Evolutionary conservation across 179 eudicot genomes (phyloP), one percentile per base, ranked within the genome.

Genomic region (Nepenthes alata): DNA sequence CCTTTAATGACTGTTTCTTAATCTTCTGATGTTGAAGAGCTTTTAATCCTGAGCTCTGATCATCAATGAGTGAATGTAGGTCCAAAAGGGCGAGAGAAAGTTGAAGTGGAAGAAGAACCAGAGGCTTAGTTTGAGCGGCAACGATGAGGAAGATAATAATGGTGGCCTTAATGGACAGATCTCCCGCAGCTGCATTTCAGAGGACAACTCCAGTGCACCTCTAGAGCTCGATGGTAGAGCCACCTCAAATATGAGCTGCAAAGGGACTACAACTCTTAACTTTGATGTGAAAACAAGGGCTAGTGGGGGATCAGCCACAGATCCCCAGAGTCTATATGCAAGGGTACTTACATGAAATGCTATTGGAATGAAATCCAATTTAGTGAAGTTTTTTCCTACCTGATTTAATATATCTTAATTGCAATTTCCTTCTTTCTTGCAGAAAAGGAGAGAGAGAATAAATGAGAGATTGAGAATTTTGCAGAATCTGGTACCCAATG

Each of bases 261-360:
- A 66, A 62, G 75, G 64, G 37, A 60, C 55, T 48, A 48, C 75
- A 3, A 58, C 58, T 54, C 71, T 61, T 35, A 67, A 72, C 58
- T 75, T 68, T 11, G 74, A 25, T 55, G 82, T 85, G 48, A 79
- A 84, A 73, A 66, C 81, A 48, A 67, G 81, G 67, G 85, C 85
- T 55, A 80, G 74, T 58, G 62, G 90, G 72, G 93, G 88, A 2
- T 80, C 88, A 35, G 96, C 96, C 13, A 80, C 86, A 45, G 93
- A 88, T 73, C 88, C 96, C 47, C 96, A 88, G 64, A 85, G 96
- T 68, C 82, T 86, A 55, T 85, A 88, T 69, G 95, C 96, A 39
- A 84, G 96, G 87, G 94, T 88, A 83, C 67, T 15, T 64, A 34
- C n/a, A n/a, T 3, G 15, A 35, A 49, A 13, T 5, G 14, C 52